Evolutionary conservation across 768 basidiomycete genomes (phyloP), one percentile per base, ranked within the genome.

Genomic region (Suillus tomentosus): DNA sequence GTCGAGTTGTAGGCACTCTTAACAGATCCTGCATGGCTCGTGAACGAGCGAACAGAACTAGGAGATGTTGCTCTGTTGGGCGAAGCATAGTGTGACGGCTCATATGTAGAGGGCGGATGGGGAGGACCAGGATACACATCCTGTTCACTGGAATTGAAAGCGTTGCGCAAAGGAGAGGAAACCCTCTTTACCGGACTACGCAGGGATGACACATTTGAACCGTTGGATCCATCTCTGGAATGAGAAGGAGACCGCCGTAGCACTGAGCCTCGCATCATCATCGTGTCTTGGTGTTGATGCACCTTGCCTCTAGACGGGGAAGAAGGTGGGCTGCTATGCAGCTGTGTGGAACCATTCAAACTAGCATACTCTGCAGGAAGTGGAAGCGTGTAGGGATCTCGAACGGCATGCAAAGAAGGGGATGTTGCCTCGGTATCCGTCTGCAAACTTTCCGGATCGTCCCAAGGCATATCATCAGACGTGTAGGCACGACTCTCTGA

Each of bases 1-100:
- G 62, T 66, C 1, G 64, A 39, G 22, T 60, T 53, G 27, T 68
- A 65, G 58, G 68, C 61, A 27, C 22, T 58, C 40, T 58, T 58
- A 48, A 54, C 31, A 31, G 58, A 19, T 27, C 64, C 65, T n/a
- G 69, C 71, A 13, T 68, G 31, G 42, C 64, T 68, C 50, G 65
- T 31, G n/a, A 47, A 53, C 51, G 72, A 68, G 53, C 72, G 76
- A 27, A 74, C 34, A 27, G 71, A 69, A 19, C 53, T 69, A 22
- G 72, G 72, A 22, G 75, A 77, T 5, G 65, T 36, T 8, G 70
- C 67, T 47, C 72, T 71, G 39, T 68, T 68, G 34, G 27, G 22
- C 15, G 65, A n/a, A 24, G 43, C 22, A 37, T 66, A 62, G 1
- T 48, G 39, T 14, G 57, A 51, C 0, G 59, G 56, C n/a, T 67